phyloP scores from a whole-genome alignment of 2,329 filamentous ascomycete genomes.

The Sporothrix humicola region DNA sequence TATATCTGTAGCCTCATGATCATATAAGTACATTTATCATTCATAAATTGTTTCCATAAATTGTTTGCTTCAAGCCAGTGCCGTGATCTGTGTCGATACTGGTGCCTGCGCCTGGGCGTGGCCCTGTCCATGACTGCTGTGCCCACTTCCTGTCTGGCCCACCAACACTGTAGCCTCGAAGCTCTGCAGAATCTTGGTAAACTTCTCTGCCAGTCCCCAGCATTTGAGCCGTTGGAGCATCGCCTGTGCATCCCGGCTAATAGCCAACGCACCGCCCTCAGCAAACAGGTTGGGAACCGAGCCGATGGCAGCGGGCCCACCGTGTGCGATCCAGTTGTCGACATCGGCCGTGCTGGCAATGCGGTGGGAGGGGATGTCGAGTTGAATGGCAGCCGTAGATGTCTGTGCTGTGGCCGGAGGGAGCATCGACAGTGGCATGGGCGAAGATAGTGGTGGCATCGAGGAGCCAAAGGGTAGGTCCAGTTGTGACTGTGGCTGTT shows the following conservation, averaged over 20 bases:
- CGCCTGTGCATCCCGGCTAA: conserved; percentile 41
- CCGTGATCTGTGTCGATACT: neutral
- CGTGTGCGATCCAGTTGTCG: conserved; percentile 40
- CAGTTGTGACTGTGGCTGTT: neutral
- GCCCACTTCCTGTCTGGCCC: neutral
- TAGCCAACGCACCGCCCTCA: conserved; percentile 34
- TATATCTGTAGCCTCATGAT: neutral
- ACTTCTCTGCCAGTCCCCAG: conserved; percentile 44
- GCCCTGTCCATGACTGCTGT: neutral
- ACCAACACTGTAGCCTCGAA: conserved; percentile 33
- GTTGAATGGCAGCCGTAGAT: conserved; percentile 28
- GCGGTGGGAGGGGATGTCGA: conserved; percentile 39
- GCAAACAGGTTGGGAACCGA: conserved; percentile 39
- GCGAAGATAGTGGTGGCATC: neutral
- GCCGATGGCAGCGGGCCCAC: conserved; percentile 42
- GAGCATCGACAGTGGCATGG: neutral
- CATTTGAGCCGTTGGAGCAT: conserved; percentile 40
- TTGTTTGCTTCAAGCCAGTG: neutral
- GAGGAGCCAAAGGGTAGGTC: neutral
- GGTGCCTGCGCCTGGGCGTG: neutral
- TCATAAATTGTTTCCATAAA: neutral
- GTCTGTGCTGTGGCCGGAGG: neutral
- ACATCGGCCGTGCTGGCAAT: conserved; percentile 31
- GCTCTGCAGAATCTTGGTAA: conserved; percentile 41
- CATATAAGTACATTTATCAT: conserved; percentile 3